These are phyloP conservation scores for Taphrina wiesneri DNA, from an alignment of 1,139 yeast species.

Conservation along the genomic window DNA sequence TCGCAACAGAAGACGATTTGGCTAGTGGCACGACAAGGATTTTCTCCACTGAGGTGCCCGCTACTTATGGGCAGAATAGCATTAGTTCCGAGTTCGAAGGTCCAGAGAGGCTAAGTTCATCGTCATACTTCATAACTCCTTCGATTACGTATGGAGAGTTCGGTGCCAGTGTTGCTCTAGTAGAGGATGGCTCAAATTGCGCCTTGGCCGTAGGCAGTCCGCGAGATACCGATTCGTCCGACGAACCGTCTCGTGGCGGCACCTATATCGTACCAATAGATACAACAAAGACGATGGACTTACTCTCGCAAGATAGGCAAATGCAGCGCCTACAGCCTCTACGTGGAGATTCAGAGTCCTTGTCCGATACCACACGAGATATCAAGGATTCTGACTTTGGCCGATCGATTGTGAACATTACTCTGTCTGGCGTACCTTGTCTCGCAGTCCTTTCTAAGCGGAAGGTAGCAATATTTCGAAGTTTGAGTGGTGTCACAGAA, in stretches of 20 bases:
- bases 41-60: background rate
- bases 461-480: slow-evolving; percentile 15
- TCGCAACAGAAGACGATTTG: background rate
- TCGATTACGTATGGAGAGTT: slow-evolving; percentile 12
- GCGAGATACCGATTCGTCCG: background rate
- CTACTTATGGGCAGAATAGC: background rate
- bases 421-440: background rate
- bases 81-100: background rate
- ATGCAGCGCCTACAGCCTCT: too few relatives aligned
- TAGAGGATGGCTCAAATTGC: background rate
- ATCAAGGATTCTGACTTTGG: background rate
- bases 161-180: slow-evolving; percentile 8
- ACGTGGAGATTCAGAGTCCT: background rate
- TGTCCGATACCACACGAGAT: background rate
- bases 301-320: too few relatives aligned
- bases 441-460: slow-evolving; percentile 16
- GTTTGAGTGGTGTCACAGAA: background rate
- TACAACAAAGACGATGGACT: background rate
- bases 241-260: slow-evolving; percentile 11
- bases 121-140: slow-evolving; percentile 19
- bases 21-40: background rate
- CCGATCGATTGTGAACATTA: slow-evolving; percentile 1
- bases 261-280: slow-evolving; percentile 11
- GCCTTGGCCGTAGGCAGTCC: slow-evolving; percentile 23
- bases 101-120: background rate